Evolutionary conservation across 2,329 filamentous ascomycete species (phyloP).

Genomic region (Aspergillus vadensis): DNA sequence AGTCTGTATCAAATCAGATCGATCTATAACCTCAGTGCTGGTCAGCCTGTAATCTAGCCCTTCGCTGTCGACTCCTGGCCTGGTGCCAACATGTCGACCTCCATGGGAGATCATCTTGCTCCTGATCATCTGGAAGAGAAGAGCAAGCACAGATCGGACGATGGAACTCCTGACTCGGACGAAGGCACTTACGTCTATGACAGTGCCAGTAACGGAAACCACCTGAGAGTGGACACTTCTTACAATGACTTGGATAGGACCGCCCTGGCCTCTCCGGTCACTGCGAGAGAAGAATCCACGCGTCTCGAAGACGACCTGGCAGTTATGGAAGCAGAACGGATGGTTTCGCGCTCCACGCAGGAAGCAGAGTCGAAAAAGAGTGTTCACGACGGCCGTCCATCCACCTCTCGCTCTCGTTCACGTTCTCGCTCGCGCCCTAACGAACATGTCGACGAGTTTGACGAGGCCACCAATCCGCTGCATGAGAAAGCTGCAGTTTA

Average conservation of each 20-base stretch:
- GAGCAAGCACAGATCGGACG: slow-evolving; percentile 27
- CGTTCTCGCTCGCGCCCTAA: slow-evolving; percentile 55
- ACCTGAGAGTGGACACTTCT: slow-evolving; percentile 32
- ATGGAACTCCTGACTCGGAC: slow-evolving; percentile 31
- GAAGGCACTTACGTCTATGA: slow-evolving; percentile 37
- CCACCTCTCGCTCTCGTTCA: slow-evolving; percentile 56
- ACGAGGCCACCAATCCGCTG: slow-evolving; percentile 67
- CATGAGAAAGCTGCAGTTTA: slow-evolving; percentile 68
- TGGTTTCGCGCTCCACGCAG: slow-evolving; percentile 52
- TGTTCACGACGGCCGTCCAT: slow-evolving; percentile 43
- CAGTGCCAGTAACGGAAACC: slow-evolving; percentile 15
- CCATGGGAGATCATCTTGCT: slow-evolving; percentile 32
- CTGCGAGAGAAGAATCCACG: slow-evolving; percentile 60
- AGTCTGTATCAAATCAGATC: not conserved
- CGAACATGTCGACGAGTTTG: slow-evolving; percentile 67
- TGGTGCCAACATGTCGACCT: slow-evolving; percentile 41
- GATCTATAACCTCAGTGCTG: not conserved
- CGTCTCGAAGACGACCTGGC: slow-evolving; percentile 67
- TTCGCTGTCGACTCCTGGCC: slow-evolving; percentile 18
- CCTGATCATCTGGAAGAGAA: slow-evolving; percentile 30
- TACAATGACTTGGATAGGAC: slow-evolving; percentile 19
- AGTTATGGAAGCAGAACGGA: slow-evolving; percentile 65
- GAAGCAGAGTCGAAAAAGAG: slow-evolving; percentile 28
- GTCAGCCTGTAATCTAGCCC: not conserved
- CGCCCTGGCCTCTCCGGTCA: slow-evolving; percentile 53